Percentiles rank a stretch among this genome's conserved stretches.
These are phyloP conservation scores for Pugionium dolabratum DNA, from an alignment of 345 rosid species.

Conservation along the genomic window DNA sequence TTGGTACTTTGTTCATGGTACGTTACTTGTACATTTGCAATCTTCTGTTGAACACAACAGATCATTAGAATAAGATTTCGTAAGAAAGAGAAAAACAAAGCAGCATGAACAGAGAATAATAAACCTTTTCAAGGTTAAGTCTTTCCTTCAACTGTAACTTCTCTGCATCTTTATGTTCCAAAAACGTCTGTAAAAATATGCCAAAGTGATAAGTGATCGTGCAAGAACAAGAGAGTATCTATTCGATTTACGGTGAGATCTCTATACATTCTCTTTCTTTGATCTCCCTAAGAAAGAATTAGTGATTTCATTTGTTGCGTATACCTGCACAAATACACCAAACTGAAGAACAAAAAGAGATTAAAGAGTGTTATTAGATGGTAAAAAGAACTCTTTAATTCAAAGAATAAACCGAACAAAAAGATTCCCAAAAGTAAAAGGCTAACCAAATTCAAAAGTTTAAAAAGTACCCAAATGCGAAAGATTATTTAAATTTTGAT, in stretches of 20 bases:
- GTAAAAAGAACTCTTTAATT: conserved; percentile 26
- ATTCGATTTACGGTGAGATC: too few species aligned
- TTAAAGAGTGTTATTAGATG: neutral
- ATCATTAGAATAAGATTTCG: neutral
- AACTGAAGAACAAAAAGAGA: too few species aligned
- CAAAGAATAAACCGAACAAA: conserved; percentile 10
- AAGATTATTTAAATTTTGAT: neutral
- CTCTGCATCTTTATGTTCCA: conserved; percentile 73
- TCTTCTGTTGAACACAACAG: conserved; percentile 50
- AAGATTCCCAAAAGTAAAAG: conserved; percentile 12
- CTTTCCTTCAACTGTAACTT: conserved; percentile 57
- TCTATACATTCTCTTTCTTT: conserved; percentile 62
- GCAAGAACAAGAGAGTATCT: too few species aligned
- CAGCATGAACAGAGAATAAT: too few species aligned
- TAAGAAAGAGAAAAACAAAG: too few species aligned
- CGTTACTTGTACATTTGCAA: conserved; percentile 54
- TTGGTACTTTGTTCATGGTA: conserved; percentile 48
- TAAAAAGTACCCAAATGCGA: too few species aligned
- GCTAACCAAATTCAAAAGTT: neutral
- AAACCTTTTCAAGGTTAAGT: conserved; percentile 54
- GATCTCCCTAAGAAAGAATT: conserved; percentile 47
- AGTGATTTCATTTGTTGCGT: conserved; percentile 42
- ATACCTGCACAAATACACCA: conserved; percentile 42
- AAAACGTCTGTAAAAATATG: conserved; percentile 54
- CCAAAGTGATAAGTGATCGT: too few species aligned